Conservation (phyloP, 345 rosid genomes). For the Luvunga scandens region DNA sequence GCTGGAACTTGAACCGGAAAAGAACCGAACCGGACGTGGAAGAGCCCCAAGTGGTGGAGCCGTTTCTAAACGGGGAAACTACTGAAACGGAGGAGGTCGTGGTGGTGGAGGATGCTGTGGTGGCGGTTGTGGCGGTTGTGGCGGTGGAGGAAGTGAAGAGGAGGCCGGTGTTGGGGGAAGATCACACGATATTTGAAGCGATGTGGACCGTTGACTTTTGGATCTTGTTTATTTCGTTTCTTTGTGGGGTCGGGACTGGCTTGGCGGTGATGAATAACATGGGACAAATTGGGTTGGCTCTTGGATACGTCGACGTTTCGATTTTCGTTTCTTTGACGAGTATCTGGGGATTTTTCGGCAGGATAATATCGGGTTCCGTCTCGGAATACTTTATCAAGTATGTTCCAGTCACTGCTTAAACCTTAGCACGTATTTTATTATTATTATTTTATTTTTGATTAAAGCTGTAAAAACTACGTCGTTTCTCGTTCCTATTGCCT, state of each 20-base stretch:
- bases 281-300: constrained; percentile 91
- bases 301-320: constrained; percentile 84
- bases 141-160: constrained; percentile 23
- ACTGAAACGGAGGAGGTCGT: not conserved
- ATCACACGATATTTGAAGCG: constrained; percentile 75
- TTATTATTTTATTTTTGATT: not conserved
- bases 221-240: constrained; percentile 73
- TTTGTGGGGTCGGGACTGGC: constrained; percentile 92
- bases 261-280: constrained; percentile 84
- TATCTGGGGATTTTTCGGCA: constrained; percentile 92
- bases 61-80: constrained; percentile 41
- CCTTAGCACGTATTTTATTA: not conserved
- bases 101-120: not conserved
- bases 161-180: constrained; percentile 74
- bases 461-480: not conserved
- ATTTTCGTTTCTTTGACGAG: constrained; percentile 80
- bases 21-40: constrained; percentile 30
- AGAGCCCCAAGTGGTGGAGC: constrained; percentile 40
- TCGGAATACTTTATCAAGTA: constrained; percentile 81
- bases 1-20: constrained; percentile 28
- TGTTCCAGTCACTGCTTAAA: constrained; percentile 16
- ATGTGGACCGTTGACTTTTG: constrained; percentile 72
- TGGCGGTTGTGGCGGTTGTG: not conserved
- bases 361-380: constrained; percentile 74
- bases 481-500: not conserved